phyloP scores from a whole-genome alignment of 2,329 filamentous ascomycete species.

The Mycosphaerella sp. region DNA sequence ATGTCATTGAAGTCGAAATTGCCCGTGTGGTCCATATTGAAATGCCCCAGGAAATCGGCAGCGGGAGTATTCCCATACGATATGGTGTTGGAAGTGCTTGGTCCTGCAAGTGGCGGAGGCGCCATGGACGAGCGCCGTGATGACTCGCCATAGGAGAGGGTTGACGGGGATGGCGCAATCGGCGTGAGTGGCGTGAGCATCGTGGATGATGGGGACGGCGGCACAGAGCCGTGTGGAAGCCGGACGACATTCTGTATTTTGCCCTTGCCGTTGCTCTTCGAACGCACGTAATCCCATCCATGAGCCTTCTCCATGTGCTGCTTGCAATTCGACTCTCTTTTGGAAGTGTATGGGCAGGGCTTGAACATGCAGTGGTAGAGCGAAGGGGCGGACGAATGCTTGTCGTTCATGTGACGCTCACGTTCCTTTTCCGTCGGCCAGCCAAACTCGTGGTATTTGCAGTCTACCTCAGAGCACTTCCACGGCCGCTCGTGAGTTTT shows the following conservation, averaged over 20 bases:
- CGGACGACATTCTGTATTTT: constrained; percentile 46
- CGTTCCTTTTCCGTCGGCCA: constrained; percentile 98
- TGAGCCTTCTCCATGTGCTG: constrained; percentile 99
- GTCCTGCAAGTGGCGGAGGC: constrained; percentile 28
- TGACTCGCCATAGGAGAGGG: constrained; percentile 32
- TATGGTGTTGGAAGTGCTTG: constrained; percentile 29
- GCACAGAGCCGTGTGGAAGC: constrained; percentile 54
- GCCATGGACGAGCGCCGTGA: constrained; percentile 31
- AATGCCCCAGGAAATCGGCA: constrained; percentile 33
- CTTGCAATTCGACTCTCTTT: constrained; percentile 94
- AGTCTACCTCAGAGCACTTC: constrained; percentile 77
- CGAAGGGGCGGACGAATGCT: constrained; percentile 72
- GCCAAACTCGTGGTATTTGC: constrained; percentile 84
- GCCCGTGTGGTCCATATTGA: constrained; percentile 30
- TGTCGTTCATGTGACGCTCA: constrained; percentile 93
- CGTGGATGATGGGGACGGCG: constrained; percentile 55
- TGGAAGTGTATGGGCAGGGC: constrained; percentile 87
- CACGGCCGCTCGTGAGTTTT: constrained; percentile 95
- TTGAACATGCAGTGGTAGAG: constrained; percentile 78
- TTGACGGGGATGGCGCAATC: constrained; percentile 38
- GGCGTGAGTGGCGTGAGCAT: constrained; percentile 33
- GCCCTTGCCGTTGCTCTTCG: constrained; percentile 81
- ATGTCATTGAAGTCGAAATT: constrained; percentile 33
- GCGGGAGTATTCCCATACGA: constrained; percentile 26
- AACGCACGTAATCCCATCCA: constrained; percentile 81